Percentiles rank a stretch among this genome's conserved stretches.
phyloP scores from a whole-genome alignment of 441 rosid species.

The Pelargonium australe region DNA sequence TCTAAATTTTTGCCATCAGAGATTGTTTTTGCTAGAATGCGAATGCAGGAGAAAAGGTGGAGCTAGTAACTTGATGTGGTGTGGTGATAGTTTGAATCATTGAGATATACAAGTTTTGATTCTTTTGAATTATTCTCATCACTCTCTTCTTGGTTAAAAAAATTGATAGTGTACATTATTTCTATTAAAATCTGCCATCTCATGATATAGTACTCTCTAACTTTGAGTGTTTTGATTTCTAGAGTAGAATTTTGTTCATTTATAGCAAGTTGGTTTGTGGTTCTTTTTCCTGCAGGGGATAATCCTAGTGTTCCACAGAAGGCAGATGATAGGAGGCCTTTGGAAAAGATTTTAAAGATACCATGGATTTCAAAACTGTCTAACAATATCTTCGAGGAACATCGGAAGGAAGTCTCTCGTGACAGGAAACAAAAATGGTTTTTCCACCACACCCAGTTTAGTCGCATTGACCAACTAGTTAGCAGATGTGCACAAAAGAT shows the following conservation, averaged over 20 bases:
- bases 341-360: slow-evolving; percentile 23
- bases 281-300: slow-evolving; percentile 22
- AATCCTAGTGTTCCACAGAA: slow-evolving; percentile 8
- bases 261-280: slow-evolving; percentile 1
- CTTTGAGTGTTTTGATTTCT: not conserved
- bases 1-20: not conserved
- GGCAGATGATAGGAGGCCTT: slow-evolving; percentile 11
- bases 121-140: not conserved
- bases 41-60: not conserved
- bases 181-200: no score
- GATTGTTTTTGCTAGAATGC: not conserved
- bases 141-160: not conserved
- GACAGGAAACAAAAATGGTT: slow-evolving; percentile 52
- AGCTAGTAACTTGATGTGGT: not conserved
- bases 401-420: slow-evolving; percentile 45
- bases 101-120: not conserved
- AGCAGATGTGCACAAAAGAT: slow-evolving; percentile 38
- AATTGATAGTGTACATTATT: no score
- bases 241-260: not conserved
- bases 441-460: slow-evolving; percentile 29
- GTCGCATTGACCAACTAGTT: slow-evolving; percentile 33
- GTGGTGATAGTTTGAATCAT: not conserved
- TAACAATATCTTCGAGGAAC: slow-evolving; percentile 15
- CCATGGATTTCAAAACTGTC: slow-evolving; percentile 36
- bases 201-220: not conserved